Evolutionary conservation across 73 alveolate genomes (phyloP).

Genomic region (Tetrahymena thermophila): DNA sequence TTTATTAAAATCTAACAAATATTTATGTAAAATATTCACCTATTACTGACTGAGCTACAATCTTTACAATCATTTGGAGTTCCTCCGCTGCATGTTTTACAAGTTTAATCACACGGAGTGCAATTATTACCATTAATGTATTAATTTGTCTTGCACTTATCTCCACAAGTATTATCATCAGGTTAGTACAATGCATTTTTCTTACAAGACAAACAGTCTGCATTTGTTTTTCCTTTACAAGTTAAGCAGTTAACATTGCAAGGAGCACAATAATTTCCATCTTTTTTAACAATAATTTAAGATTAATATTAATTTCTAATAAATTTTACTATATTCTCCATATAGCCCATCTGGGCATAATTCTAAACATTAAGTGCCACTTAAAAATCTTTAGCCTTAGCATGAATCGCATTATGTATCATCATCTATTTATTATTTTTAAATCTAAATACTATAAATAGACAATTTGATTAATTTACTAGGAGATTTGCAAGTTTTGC

Average conservation of each 20-base stretch:
- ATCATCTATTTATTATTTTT: not conserved
- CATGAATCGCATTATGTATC: not conserved
- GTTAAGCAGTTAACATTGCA: not conserved
- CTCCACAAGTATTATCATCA: not conserved
- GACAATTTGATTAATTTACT: not conserved
- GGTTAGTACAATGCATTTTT: not conserved
- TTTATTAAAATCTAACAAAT: not conserved
- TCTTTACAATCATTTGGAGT: not conserved
- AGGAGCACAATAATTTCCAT: not conserved
- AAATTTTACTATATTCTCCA: not conserved
- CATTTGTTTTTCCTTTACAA: not conserved
- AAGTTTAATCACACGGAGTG: not conserved
- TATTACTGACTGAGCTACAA: not conserved
- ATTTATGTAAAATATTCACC: not conserved
- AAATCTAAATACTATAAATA: not conserved
- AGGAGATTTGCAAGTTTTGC: not conserved
- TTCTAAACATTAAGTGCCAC: not conserved
- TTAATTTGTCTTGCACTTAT: not conserved
- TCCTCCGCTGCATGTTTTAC: not conserved
- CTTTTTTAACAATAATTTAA: not conserved
- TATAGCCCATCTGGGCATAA: not conserved
- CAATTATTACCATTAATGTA: not conserved
- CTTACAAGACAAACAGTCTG: not conserved
- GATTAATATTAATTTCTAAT: not conserved
- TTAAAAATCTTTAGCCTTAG: not conserved